Conservation (phyloP, 176 grass and related monocot genomes). For the Triticum dicoccoides region DNA sequence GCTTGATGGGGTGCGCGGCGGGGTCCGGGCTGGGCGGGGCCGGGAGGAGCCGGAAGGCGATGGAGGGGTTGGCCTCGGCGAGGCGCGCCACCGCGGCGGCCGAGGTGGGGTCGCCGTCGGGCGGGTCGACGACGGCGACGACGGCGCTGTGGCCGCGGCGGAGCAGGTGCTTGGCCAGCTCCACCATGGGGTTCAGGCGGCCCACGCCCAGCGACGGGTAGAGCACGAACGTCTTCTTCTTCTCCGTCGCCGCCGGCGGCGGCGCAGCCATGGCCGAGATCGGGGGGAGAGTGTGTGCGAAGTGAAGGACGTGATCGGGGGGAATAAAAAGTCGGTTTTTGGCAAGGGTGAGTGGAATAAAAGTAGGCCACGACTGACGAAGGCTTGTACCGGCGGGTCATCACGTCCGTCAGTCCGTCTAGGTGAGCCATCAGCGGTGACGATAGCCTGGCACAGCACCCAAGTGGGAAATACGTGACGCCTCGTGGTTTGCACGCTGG, state of each 20-base stretch:
- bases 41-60: constrained; percentile 26
- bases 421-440: too few species aligned
- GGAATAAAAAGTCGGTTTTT: too few species aligned
- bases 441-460: too few species aligned
- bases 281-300: neutral
- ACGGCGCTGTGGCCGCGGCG: constrained; percentile 3
- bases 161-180: constrained; percentile 36
- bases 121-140: constrained; percentile 11
- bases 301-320: neutral
- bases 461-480: too few species aligned
- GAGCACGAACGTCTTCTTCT: constrained; percentile 28
- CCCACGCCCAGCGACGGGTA: constrained; percentile 41
- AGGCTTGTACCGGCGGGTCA: too few species aligned
- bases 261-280: neutral
- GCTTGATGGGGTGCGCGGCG: neutral
- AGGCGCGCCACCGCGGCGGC: neutral
- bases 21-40: neutral
- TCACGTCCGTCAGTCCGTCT: too few species aligned
- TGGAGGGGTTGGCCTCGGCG: constrained; percentile 13
- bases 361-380: too few species aligned
- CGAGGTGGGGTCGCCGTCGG: neutral
- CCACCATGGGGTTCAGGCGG: constrained; percentile 43
- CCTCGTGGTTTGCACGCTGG: too few species aligned
- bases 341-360: too few species aligned
- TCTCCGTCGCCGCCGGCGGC: neutral